These are phyloP conservation scores for Beauveria australis DNA, from an alignment of 2,329 filamentous ascomycete genomes.

Conservation along the genomic window DNA sequence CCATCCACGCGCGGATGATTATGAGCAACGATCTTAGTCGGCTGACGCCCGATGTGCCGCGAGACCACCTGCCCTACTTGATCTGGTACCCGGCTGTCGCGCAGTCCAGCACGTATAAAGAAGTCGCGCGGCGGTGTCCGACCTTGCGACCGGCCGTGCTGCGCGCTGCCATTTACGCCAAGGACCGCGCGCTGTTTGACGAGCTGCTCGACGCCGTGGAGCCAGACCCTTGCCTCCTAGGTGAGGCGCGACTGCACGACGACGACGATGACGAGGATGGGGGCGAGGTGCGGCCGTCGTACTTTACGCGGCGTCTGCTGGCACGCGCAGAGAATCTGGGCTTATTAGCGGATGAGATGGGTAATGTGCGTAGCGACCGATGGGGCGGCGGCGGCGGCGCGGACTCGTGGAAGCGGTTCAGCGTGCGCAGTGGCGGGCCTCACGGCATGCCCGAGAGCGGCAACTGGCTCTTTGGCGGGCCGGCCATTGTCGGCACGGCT, in stretches of 20 bases:
- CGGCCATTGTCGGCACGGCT: not conserved
- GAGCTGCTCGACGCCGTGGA: not conserved
- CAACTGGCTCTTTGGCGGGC: not conserved
- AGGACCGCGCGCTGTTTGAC: not conserved
- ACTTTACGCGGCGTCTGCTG: not conserved
- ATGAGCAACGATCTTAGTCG: not conserved
- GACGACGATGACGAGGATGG: not conserved
- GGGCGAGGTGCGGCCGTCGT: not conserved
- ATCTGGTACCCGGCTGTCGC: not conserved
- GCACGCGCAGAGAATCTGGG: not conserved
- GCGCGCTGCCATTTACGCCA: not conserved
- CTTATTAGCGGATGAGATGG: not conserved
- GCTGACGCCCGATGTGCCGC: not conserved
- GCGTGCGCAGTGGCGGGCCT: not conserved
- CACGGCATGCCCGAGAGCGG: not conserved
- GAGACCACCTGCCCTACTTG: not conserved
- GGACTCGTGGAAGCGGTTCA: not conserved
- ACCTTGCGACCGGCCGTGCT: not conserved
- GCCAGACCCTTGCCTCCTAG: not conserved
- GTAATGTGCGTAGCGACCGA: not conserved
- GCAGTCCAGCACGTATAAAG: not conserved
- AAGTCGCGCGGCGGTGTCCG: not conserved
- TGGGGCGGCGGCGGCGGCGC: not conserved
- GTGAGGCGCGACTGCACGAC: not conserved
- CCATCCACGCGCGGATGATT: not conserved